Evolutionary conservation across 768 basidiomycete species (phyloP), one percentile per base, ranked within the genome.

Genomic region (Pulveroboletus sp.): DNA sequence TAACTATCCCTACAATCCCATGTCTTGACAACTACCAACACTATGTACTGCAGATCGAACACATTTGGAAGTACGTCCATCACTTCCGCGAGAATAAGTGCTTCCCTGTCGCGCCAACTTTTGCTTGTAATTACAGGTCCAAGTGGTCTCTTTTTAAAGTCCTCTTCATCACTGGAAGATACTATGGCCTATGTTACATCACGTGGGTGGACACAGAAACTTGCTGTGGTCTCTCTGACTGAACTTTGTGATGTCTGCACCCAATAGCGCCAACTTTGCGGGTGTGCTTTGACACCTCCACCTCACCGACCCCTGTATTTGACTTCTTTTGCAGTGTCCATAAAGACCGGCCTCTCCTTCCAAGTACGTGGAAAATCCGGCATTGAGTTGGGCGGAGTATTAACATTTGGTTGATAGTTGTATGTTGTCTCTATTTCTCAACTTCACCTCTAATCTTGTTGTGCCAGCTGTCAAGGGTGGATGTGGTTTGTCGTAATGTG

Each of bases 131-230:
- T 21, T 21, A 6, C n/a, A 51, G 50, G 6, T 26, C 39, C 10
- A 47, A 11, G 28, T 51, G 44, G 45, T 15, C 44, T 9, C 11
- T 24, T 4, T 21, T 39, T 9, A 51, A 46, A 8, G 39, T 28
- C 27, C 35, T 51, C 27, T 51, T 47, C 32, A 21, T 51, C 17
- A 8, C 47, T 21, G 50, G 17, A 21, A 51, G 50, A 41, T 51
- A 47, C 10, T 51, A 51, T 36, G 33, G 50, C 18, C 7, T 30
- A 8, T 32, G 17, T 40, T 46, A 33, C 3, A 27, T 33, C 26
- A 28, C 10, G 44, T 40, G 31, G 6, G 44, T 27, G 6, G 27
- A 27, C 10, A 28, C n/a, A 28, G 18, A 18, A 27, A 10, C 11
- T 5, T 17, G 15, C 3, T 39, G 30, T 4, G 38, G 46, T 28